Percentiles rank a stretch among this genome's conserved stretches.
Evolutionary conservation across 2,329 filamentous ascomycete species (phyloP).

Genomic region (Chaetothyriales sp.): DNA sequence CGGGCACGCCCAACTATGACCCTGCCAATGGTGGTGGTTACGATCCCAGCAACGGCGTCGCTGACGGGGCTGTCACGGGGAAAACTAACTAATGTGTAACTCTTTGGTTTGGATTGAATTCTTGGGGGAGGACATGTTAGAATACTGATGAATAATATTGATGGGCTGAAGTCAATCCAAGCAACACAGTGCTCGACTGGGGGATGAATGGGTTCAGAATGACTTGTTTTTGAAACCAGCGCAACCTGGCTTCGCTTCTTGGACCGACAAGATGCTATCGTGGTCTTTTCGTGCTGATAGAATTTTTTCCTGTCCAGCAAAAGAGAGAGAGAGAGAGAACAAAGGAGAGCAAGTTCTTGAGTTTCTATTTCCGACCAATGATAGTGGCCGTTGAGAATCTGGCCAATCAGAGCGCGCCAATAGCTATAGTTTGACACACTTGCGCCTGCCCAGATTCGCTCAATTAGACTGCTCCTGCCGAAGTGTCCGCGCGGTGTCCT

Average conservation of each 20-base stretch:
- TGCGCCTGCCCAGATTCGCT: neutral
- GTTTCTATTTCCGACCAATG: too few species aligned
- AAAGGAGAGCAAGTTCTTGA: neutral
- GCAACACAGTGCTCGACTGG: neutral
- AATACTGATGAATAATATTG: neutral
- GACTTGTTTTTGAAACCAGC: neutral
- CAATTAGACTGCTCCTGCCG: neutral
- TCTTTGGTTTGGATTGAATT: neutral
- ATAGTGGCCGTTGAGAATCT: too few species aligned
- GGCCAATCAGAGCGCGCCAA: neutral
- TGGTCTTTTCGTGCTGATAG: neutral
- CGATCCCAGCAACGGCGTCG: neutral
- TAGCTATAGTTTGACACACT: neutral
- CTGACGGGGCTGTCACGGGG: neutral
- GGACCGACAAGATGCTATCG: neutral
- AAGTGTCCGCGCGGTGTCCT: neutral
- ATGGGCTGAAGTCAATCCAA: neutral
- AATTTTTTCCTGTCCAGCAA: too few species aligned
- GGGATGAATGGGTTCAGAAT: neutral
- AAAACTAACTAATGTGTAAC: neutral
- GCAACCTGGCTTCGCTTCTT: neutral
- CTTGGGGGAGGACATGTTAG: neutral
- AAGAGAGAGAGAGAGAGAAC: too few species aligned
- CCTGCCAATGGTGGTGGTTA: conserved; percentile 17
- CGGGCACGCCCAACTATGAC: conserved; percentile 39